Percentiles rank a stretch among this genome's conserved stretches.
These are phyloP conservation scores for Candida krabiensis DNA, from an alignment of 805 yeast species.

Conservation along the genomic window DNA sequence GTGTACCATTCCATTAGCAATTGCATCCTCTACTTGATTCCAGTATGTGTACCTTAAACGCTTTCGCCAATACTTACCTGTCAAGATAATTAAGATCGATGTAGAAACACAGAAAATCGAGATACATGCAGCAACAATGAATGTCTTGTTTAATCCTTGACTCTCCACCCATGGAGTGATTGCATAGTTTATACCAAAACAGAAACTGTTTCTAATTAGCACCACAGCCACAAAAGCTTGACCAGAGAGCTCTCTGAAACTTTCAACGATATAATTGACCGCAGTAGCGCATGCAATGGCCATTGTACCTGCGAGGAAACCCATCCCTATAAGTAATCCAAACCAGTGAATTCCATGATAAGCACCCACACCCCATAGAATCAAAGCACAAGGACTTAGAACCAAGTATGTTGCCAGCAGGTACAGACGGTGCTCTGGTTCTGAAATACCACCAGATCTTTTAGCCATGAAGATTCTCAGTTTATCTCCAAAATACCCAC, in stretches of 20 bases:
- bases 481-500: constrained; percentile 52
- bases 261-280: constrained; percentile 54
- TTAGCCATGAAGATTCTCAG: constrained; percentile 46
- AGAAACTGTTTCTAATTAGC: constrained; percentile 54
- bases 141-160: constrained; percentile 53
- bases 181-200: constrained; percentile 59
- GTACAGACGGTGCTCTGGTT: constrained; percentile 59
- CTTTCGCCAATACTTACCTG: constrained; percentile 37
- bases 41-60: constrained; percentile 33
- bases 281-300: constrained; percentile 51
- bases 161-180: constrained; percentile 55
- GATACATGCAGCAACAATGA: constrained; percentile 53
- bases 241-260: constrained; percentile 51
- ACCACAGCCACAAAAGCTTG: constrained; percentile 56
- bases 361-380: constrained; percentile 66
- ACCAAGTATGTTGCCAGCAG: constrained; percentile 44
- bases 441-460: constrained; percentile 48
- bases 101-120: constrained; percentile 45
- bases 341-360: constrained; percentile 54
- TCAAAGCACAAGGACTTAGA: constrained; percentile 52
- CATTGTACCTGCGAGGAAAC: constrained; percentile 52
- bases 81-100: constrained; percentile 38
- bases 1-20: constrained; percentile 21
- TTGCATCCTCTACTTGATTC: constrained; percentile 30
- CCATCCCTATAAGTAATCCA: constrained; percentile 52